Evolutionary conservation across 2,329 filamentous ascomycete genomes (phyloP), one percentile per base, ranked within the genome.

Genomic region (Trichoderma pleuroti): DNA sequence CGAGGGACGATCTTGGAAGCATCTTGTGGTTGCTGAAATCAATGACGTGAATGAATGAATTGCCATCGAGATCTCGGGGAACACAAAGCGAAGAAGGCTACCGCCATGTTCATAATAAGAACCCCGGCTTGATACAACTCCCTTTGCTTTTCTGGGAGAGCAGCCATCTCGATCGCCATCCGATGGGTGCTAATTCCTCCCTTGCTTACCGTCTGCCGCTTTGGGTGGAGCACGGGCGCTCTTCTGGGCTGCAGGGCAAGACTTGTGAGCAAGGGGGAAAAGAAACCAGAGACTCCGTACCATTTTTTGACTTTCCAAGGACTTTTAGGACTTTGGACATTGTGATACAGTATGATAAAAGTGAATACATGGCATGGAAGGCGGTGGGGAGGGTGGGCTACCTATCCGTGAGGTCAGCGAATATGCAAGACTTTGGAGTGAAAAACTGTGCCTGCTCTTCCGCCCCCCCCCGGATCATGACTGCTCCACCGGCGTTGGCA

Each of bases 1-100:
- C 56, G 26, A 70, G 42, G n/a, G 66, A 62, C 30, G 32, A 52
- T 68, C 39, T 60, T 26, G 39, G 56, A 61, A 62, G 42, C 57
- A 42, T 42, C 14, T 26, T n/a, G 30, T 60, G 18, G 21, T 24
- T 16, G 21, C 49, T 46, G 26, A 52, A 49, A 12, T 39, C 42
- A 11, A 61, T 68, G 56, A 62, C 39, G 66, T 24, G 66, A 49
- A 49, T 26, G 56, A 36, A 39, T 42, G 42, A 52, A 34, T 10
- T 30, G 26, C 56, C 39, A 68, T 68, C 39, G 30, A 62, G 57
- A 62, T 62, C 39, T 16, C 56, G 36, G 5, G 57, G 24, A 68
- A 18, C 34, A 59, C 30, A 10, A n/a, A 16, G 16, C 1, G 18
- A 42, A 21, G 49, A 30, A 39, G 52, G 64, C 26, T 18, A 8